Base-by-base conservation (phyloP, 2,329 filamentous ascomycete species). In the Diaporthe batatas region DNA sequence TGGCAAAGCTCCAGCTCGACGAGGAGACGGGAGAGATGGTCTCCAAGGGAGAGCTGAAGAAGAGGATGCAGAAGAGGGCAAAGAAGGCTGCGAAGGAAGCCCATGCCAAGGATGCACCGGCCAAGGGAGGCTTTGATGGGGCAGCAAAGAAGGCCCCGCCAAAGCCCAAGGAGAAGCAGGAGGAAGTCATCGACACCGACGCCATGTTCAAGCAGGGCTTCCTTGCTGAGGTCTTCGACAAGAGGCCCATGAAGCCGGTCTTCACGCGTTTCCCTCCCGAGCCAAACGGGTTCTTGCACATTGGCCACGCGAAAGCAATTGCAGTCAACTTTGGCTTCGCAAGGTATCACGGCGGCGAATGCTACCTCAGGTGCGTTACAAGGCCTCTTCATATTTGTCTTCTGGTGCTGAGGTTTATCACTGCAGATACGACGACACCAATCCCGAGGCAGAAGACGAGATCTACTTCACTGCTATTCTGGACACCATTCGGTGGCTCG, bases 251-350 rank as follows among this genome's bases (percentile, higher is more conserved):
- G 57, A 89, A 88, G 76, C 83, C 85, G 18, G 90, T 92, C 25
- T 82, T 92, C 64, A 95, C 93, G 5, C 90, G 93, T 76, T 95
- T 96, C 79, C 93, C 93, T 2, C 93, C 93, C 25, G 93, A 96
- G 83, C 96, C 96, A 62, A 98, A 98, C 81, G 96, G 96, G 70
- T 98, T 93, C 81, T 89, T 98, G 12, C 95, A 98, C 80, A 93
- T 98, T 77, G 96, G 96, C 25, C 96, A 98, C 81, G 93, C 93
- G 76, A 98, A 98, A 85, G 96, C 96, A 29, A 98, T 98, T 81
- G 93, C 94, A 0, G 91, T 98, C 82, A 98, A 98, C 84, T 98
- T 98, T 83, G 96, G 96, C 8, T 98, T 98, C 81, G 96, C 96
- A 18, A 91, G 90, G 79, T 91, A 92, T 79, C 93, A 97, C 80